These are phyloP conservation scores for Endoconidiophora polonica DNA, from an alignment of 2,329 filamentous ascomycete genomes.

Conservation along the genomic window DNA sequence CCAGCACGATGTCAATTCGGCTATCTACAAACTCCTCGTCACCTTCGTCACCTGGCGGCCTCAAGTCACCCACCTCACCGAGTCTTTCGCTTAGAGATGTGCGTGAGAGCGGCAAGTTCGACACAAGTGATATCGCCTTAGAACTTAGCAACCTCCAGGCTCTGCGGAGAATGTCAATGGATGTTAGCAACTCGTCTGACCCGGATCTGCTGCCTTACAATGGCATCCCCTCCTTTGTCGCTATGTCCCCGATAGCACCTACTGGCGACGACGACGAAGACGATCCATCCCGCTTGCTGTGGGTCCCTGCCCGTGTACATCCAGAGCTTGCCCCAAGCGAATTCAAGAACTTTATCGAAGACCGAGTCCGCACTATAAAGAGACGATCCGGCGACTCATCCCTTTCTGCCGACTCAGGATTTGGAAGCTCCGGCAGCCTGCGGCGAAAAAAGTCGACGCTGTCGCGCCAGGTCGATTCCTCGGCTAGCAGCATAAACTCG, in stretches of 20 bases:
- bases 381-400: conserved; percentile 60
- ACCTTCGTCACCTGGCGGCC: conserved; percentile 5
- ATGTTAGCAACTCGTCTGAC: conserved; percentile 56
- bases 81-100: conserved; percentile 36
- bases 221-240: conserved; percentile 39
- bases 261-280: conserved; percentile 63
- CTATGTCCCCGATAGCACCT: conserved; percentile 57
- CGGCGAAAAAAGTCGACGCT: conserved; percentile 90
- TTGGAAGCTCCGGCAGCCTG: conserved; percentile 34
- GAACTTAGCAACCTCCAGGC: conserved; percentile 87
- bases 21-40: conserved; percentile 23
- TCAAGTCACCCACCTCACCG: conserved; percentile 31
- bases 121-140: conserved; percentile 75
- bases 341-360: conserved; percentile 93
- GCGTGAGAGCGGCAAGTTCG: conserved; percentile 56
- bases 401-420: conserved; percentile 37
- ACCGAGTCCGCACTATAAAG: conserved; percentile 77
- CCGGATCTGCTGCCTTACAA: conserved; percentile 63
- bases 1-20: conserved; percentile 25
- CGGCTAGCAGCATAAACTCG: conserved; percentile 45
- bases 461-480: conserved; percentile 73
- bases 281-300: conserved; percentile 76
- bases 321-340: conserved; percentile 89
- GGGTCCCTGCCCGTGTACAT: conserved; percentile 89
- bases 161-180: conserved; percentile 85